Percentiles rank a stretch among this genome's conserved stretches.
phyloP scores from a whole-genome alignment of 2,329 filamentous ascomycete species.

The Claviceps pazoutovae region DNA sequence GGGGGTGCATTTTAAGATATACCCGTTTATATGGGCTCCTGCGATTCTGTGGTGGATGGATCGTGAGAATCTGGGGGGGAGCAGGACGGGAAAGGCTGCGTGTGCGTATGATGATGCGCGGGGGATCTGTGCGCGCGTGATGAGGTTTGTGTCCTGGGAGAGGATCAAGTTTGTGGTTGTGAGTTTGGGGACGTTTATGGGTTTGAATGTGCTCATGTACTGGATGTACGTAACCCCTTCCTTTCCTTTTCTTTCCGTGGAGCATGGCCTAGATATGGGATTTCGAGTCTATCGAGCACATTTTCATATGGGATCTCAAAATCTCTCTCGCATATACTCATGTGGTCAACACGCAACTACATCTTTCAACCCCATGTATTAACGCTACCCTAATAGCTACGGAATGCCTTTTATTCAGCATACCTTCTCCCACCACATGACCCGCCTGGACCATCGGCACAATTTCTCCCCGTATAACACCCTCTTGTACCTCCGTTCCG shows the following conservation, averaged over 20 bases:
- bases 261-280: background rate
- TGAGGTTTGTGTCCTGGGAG: constrained; percentile 35
- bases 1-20: constrained; percentile 95
- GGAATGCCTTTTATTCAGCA: constrained; percentile 71
- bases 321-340: background rate
- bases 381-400: constrained; percentile 37
- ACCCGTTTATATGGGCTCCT: constrained; percentile 88
- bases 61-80: constrained; percentile 27
- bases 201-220: constrained; percentile 70
- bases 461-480: constrained; percentile 97
- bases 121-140: constrained; percentile 5
- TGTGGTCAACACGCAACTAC: too few species aligned
- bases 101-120: background rate
- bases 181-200: constrained; percentile 60
- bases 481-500: constrained; percentile 74
- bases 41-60: constrained; percentile 74
- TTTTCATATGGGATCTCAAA: constrained; percentile 6
- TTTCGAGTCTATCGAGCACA: constrained; percentile 3
- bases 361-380: too few species aligned
- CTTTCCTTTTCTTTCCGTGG: background rate
- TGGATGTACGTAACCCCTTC: constrained; percentile 34
- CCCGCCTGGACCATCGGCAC: constrained; percentile 87
- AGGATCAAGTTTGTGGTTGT: constrained; percentile 45
- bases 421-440: constrained; percentile 86
- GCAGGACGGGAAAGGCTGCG: background rate